Percentiles rank a stretch among this genome's conserved stretches.
Conservation (phyloP, 768 basidiomycete species). For the Boletus subparvulus region DNA sequence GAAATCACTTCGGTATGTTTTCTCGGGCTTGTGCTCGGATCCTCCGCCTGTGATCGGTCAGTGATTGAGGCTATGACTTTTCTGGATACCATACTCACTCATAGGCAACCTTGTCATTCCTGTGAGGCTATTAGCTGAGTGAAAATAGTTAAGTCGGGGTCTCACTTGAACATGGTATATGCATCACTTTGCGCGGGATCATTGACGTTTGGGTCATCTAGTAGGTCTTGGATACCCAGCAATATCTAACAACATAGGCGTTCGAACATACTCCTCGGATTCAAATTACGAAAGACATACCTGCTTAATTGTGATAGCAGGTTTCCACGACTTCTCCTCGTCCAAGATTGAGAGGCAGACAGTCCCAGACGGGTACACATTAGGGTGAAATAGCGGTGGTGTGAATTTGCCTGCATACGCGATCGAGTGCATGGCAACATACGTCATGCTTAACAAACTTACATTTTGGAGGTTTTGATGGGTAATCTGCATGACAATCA, state of each 20-base stretch:
- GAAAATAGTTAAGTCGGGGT: constrained; percentile 8
- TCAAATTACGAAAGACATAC: constrained; percentile 39
- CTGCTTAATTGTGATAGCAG: constrained; percentile 98
- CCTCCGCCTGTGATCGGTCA: constrained; percentile 53
- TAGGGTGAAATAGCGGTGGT: constrained; percentile 95
- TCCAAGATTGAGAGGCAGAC: constrained; percentile 97
- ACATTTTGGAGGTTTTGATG: constrained; percentile 96
- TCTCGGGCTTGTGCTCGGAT: constrained; percentile 87
- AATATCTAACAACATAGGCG: constrained; percentile 61
- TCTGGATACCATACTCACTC: constrained; percentile 56
- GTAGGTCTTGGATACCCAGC: constrained; percentile 91
- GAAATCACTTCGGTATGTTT: constrained; percentile 73
- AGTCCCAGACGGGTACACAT: constrained; percentile 98
- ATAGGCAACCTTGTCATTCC: constrained; percentile 92
- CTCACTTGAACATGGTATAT: constrained; percentile 98
- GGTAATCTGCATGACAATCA: constrained; percentile 63
- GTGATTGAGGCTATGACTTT: not conserved
- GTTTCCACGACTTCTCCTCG: constrained; percentile 99
- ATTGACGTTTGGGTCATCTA: constrained; percentile 94
- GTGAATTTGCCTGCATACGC: constrained; percentile 82
- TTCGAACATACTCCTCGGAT: not conserved
- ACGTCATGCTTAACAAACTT: constrained; percentile 26
- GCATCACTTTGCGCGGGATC: constrained; percentile 99
- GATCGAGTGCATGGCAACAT: constrained; percentile 4
- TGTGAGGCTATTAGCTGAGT: constrained; percentile 31